Percentiles rank a stretch among this genome's conserved stretches.
These are phyloP conservation scores for Evansstolkia leycettana DNA, from an alignment of 495 filamentous ascomycete species.

Conservation along the genomic window DNA sequence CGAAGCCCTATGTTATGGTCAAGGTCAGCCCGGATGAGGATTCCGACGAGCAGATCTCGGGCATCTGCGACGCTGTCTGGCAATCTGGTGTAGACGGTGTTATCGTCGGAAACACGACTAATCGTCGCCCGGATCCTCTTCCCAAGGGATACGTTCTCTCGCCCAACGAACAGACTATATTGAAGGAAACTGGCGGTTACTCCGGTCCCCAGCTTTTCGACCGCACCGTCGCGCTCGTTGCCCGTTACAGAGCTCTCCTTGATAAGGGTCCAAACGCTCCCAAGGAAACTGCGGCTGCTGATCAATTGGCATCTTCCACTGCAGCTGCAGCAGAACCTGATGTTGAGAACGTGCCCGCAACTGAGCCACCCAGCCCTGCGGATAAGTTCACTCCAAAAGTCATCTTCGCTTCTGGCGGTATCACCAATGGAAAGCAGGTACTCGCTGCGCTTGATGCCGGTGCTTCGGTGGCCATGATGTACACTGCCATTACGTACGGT, in stretches of 20 bases:
- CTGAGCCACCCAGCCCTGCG: conserved; percentile 6
- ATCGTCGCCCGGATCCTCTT: conserved; percentile 56
- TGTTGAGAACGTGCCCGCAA: conserved; percentile 7
- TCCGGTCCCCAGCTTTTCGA: conserved; percentile 83
- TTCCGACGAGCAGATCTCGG: conserved; percentile 62
- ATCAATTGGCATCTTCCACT: conserved; percentile 4
- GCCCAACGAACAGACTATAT: conserved; percentile 47
- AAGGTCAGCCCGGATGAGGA: conserved; percentile 96
- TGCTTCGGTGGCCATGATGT: conserved; percentile 78
- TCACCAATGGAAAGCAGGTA: conserved; percentile 74
- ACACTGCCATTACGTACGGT: conserved; percentile 71
- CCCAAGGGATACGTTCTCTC: conserved; percentile 52
- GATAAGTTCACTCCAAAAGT: conserved; percentile 46
- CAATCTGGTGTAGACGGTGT: conserved; percentile 80
- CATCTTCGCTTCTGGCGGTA: conserved; percentile 86
- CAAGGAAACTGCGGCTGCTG: conserved; percentile 5
- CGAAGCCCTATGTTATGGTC: conserved; percentile 81
- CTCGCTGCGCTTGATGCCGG: conserved; percentile 69
- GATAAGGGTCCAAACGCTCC: conserved; percentile 33
- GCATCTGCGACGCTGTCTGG: conserved; percentile 80
- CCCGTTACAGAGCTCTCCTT: conserved; percentile 61
- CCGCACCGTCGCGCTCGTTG: conserved; percentile 61
- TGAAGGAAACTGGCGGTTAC: conserved; percentile 75
- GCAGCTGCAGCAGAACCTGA: conserved; percentile 6
- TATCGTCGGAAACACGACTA: conserved; percentile 97